These are phyloP conservation scores for Eucalyptus decipiens DNA, from an alignment of 345 rosid genomes.

Conservation along the genomic window DNA sequence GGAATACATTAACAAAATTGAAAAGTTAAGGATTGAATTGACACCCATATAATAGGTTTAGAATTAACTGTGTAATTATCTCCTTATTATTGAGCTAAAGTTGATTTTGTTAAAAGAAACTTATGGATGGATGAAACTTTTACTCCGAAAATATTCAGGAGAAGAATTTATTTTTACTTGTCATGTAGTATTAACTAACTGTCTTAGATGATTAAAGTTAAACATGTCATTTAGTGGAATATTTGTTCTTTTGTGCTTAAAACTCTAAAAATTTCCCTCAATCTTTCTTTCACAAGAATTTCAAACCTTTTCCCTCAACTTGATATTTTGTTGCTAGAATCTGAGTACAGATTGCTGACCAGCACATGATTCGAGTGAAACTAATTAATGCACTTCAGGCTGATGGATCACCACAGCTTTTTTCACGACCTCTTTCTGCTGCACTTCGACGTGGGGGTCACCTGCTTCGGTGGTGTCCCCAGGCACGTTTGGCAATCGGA, in stretches of 20 bases:
- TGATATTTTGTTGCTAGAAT: neutral
- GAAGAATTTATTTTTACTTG: neutral
- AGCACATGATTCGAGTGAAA: neutral
- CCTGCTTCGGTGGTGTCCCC: neutral
- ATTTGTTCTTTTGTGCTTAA: neutral
- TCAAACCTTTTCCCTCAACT: neutral
- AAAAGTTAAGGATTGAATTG: neutral
- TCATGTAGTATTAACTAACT: neutral
- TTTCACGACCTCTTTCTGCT: neutral
- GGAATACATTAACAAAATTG: neutral
- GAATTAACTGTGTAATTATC: neutral
- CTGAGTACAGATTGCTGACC: neutral
- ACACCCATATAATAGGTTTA: too few species aligned
- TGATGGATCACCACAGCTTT: neutral
- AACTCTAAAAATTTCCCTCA: neutral
- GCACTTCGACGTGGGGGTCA: neutral
- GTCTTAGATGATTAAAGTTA: neutral
- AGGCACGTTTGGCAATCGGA: neutral
- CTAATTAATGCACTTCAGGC: neutral
- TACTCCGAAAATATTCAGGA: neutral
- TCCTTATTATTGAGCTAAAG: neutral
- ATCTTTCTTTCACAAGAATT: neutral
- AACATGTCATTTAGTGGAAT: neutral
- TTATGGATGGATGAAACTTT: neutral
- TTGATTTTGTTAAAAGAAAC: neutral